These are phyloP conservation scores for Penicillium sp. DNA, from an alignment of 2,329 filamentous ascomycete genomes.

Conservation along the genomic window DNA sequence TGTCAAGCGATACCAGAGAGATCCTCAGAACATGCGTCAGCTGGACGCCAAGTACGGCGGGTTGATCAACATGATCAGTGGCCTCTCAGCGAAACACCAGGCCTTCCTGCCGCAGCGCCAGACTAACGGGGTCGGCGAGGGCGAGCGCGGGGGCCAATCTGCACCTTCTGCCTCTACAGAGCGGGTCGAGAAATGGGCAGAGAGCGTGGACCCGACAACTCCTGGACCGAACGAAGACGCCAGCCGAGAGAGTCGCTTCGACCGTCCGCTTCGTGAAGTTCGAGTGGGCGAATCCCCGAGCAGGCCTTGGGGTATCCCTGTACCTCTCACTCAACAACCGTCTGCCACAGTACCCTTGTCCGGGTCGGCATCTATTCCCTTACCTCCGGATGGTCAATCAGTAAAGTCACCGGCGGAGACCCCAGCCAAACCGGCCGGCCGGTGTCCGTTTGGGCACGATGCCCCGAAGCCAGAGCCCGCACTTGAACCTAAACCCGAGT, in stretches of 20 bases:
- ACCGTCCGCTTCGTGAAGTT: conserved; percentile 79
- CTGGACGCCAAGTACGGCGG: conserved; percentile 92
- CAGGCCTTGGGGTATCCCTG: conserved; percentile 84
- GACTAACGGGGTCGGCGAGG: conserved; percentile 27
- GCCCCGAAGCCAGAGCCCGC: conserved; percentile 14
- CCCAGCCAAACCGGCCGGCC: conserved; percentile 23
- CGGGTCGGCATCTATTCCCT: conserved; percentile 17
- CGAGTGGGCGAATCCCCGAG: conserved; percentile 92
- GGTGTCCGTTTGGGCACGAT: conserved; percentile 36
- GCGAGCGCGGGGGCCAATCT: conserved; percentile 16
- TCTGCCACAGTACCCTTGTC: conserved; percentile 30
- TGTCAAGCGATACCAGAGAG: conserved; percentile 81
- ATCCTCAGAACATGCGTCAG: conserved; percentile 77
- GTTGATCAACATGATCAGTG: conserved; percentile 89
- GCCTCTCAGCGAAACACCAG: conserved; percentile 80
- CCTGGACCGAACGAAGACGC: conserved; percentile 41
- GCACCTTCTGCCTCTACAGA: conserved; percentile 53
- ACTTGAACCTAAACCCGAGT: neutral
- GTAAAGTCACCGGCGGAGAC: conserved; percentile 13
- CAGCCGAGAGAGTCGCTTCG: conserved; percentile 69
- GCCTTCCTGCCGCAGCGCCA: conserved; percentile 65
- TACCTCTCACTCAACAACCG: conserved; percentile 54
- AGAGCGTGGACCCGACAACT: conserved; percentile 60
- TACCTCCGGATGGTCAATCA: conserved; percentile 15
- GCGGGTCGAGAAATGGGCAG: conserved; percentile 81